A percentile compares a stretch with the other conserved stretches of the same genome.
These are phyloP conservation scores for Eucalyptus erythrocorys DNA, from an alignment of 345 rosid species.

Conservation along the genomic window DNA sequence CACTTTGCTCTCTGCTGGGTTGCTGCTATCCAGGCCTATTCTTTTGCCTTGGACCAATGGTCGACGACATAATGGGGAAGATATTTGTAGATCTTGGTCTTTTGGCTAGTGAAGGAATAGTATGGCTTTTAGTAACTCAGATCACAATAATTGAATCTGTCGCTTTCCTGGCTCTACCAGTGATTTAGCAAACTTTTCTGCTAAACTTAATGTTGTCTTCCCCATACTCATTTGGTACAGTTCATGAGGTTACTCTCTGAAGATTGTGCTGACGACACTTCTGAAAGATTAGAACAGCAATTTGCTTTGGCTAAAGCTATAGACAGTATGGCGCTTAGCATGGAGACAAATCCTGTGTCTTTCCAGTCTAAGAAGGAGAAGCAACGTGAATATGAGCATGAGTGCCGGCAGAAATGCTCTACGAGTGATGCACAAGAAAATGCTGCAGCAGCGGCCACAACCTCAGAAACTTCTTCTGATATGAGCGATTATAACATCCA, in stretches of 20 bases:
- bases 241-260: conserved; percentile 76
- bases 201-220: neutral
- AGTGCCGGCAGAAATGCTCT: conserved; percentile 59
- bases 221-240: conserved; percentile 9
- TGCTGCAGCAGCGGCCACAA: conserved; percentile 5
- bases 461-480: neutral
- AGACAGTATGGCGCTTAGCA: conserved; percentile 41
- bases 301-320: conserved; percentile 66
- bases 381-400: conserved; percentile 58
- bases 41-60: neutral
- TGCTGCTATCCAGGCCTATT: neutral
- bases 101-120: neutral
- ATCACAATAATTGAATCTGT: neutral
- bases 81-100: neutral
- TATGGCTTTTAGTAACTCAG: neutral
- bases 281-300: conserved; percentile 40
- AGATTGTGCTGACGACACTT: conserved; percentile 40
- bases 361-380: conserved; percentile 54
- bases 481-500: neutral
- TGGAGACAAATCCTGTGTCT: conserved; percentile 41
- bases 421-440: conserved; percentile 29
- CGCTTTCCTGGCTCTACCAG: neutral
- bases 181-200: neutral
- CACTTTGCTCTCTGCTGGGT: neutral
- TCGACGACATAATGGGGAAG: neutral